Base-by-base conservation (phyloP, 2,329 filamentous ascomycete genomes). In the Pyrenophora tritici-repentis region DNA sequence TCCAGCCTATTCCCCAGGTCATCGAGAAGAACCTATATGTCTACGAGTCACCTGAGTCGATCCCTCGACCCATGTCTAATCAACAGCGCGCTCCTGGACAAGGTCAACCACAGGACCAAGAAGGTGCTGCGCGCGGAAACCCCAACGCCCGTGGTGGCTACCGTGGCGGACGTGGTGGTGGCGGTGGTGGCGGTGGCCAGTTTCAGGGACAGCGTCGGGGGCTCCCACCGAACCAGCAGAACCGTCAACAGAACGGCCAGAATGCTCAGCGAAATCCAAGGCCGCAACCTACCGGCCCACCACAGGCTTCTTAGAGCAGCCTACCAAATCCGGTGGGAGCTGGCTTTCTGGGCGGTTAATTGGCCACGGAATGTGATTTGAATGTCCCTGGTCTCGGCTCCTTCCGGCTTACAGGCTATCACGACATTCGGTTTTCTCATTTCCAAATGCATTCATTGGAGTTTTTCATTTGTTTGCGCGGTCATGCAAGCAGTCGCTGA, bases 1-100 rank as follows among this genome's bases (percentile, higher is more conserved):
- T 99, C 55, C 90, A 94, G 71, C 87, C 94, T n/a, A 99, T 99
- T 67, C 94, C 94, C 14, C 83, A 86, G 44, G 88, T 86, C 62
- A 99, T 99, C 61, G 94, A 99, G 80, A 97, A 97, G 83, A 95
- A 89, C 59, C 86, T 99, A 32, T 99, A 99, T 73, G 94, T 99
- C 43, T 99, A 99, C 74, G 95, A 99, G 58, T 90, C 92, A 57
- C 94, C 94, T 1, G 93, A 99, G 68, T 93, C 83, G 50, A 97
- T 99, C 65, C 94, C 95, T 42, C 86, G 92, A 29, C 94, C 94
- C 3, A 83, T 87, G 56, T 81, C 83, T 47, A 85, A 81, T 70
- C 74, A 81, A 18, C 73, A 62, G 37, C 66, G 66, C 52, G 46
- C 56, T 34, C 61, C 66, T 46, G 62, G 55, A 4, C 65, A 68